Evolutionary conservation across 1,284 basidiomycete species (phyloP).

Genomic region (Ganoderma sp.): DNA sequence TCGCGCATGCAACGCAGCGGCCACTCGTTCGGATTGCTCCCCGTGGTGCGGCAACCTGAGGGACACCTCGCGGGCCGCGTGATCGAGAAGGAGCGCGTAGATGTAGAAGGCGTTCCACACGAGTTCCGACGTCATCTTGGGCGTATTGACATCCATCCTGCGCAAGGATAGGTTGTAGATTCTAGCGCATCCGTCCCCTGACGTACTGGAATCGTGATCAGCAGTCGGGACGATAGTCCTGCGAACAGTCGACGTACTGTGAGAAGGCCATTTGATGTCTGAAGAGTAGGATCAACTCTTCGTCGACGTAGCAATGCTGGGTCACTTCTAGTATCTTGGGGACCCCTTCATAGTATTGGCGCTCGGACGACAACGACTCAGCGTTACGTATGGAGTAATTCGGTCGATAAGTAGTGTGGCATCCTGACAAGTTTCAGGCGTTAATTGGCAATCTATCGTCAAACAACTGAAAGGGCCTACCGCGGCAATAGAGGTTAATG

Average conservation of each 20-base stretch:
- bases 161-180: not conserved
- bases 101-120: slow-evolving; percentile 11
- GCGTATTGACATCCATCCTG: no score
- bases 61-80: no score
- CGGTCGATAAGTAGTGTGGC: no score
- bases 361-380: no score
- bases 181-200: not conserved
- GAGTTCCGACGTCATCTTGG: not conserved
- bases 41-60: not conserved
- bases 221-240: no score
- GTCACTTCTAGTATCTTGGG: no score
- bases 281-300: not conserved
- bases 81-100: not conserved
- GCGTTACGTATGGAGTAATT: no score
- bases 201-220: not conserved
- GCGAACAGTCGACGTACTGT: not conserved
- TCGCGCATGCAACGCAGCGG: not conserved
- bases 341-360: no score
- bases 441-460: no score
- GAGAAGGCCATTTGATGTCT: slow-evolving; percentile 3
- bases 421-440: no score
- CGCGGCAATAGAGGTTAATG: no score
- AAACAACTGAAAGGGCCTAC: no score
- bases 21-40: not conserved
- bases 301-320: not conserved